Evolutionary conservation across 2,329 filamentous ascomycete genomes (phyloP).

Genomic region (Ceratocystis cubensis): DNA sequence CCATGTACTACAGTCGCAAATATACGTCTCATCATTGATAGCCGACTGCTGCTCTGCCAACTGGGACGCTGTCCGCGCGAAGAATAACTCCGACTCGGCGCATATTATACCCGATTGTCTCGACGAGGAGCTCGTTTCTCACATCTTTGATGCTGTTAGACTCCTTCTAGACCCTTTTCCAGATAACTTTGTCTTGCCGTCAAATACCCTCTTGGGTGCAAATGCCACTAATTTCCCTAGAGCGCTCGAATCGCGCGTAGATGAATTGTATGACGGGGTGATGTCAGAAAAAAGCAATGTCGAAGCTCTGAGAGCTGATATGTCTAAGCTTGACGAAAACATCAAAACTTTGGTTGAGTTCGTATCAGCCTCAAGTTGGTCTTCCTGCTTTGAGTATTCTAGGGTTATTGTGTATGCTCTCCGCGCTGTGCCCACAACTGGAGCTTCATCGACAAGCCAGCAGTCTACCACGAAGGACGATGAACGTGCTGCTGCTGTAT

Average conservation of each 20-base stretch:
- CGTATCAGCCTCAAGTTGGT: conserved; percentile 52
- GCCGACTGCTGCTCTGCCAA: conserved; percentile 53
- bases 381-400: conserved; percentile 46
- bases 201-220: conserved; percentile 40
- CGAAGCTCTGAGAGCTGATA: conserved; percentile 16
- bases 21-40: conserved; percentile 50
- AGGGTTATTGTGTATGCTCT: conserved; percentile 40
- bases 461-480: conserved; percentile 33
- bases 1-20: conserved; percentile 51
- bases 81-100: conserved; percentile 20
- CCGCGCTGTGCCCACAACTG: conserved; percentile 25
- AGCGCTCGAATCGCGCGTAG: conserved; percentile 13
- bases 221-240: conserved; percentile 17
- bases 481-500: conserved; percentile 41
- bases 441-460: conserved; percentile 4
- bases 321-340: conserved; percentile 39
- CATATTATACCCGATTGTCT: conserved; percentile 31
- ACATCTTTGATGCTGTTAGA: conserved; percentile 44
- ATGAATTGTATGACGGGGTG: conserved; percentile 18
- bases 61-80: conserved; percentile 38
- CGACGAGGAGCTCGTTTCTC: conserved; percentile 39
- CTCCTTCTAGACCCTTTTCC: conserved; percentile 46
- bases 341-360: conserved; percentile 49
- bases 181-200: conserved; percentile 44
- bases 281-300: conserved; percentile 14